Evolutionary conservation across 352 stramenopile genomes (phyloP).

Genomic region (Pythium insidiosum): DNA sequence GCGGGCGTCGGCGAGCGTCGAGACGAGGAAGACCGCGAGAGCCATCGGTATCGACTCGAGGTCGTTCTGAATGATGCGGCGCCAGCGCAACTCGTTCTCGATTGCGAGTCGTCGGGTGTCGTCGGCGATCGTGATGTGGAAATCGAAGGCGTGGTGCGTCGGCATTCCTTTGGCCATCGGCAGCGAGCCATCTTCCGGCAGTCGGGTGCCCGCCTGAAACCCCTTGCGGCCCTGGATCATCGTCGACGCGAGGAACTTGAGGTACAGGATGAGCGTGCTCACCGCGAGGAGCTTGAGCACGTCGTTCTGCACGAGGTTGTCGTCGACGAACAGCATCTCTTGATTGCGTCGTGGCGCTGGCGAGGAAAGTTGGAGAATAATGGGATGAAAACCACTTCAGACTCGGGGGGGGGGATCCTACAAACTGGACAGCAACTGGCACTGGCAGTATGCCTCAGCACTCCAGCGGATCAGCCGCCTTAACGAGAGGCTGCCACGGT

Average conservation of each 20-base stretch:
- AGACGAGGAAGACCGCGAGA: conserved; percentile 9
- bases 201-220: conserved; percentile 36
- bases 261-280: conserved; percentile 31
- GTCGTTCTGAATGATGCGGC: conserved; percentile 26
- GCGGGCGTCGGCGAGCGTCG: conserved; percentile 10
- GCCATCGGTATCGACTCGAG: conserved; percentile 23
- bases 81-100: conserved; percentile 20
- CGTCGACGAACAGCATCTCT: too few species aligned
- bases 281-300: conserved; percentile 7
- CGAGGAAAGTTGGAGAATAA: too few species aligned
- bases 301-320: too few species aligned
- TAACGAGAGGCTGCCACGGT: too few species aligned
- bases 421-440: too few species aligned
- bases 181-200: conserved; percentile 28
- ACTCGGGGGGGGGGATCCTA: too few species aligned
- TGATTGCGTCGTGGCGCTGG: too few species aligned
- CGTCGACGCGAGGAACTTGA: conserved; percentile 47
- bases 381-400: too few species aligned
- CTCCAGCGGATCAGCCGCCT: too few species aligned
- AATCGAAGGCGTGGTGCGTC: conserved; percentile 2
- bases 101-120: conserved; percentile 3
- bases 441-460: too few species aligned
- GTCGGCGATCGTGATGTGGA: neutral
- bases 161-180: conserved; percentile 5
- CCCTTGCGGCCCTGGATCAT: conserved; percentile 37